A percentile compares a stretch with the other conserved stretches of the same genome.
Conservation (phyloP, 225 moss, liverwort and hornwort species). For the Neckera pumila region DNA sequence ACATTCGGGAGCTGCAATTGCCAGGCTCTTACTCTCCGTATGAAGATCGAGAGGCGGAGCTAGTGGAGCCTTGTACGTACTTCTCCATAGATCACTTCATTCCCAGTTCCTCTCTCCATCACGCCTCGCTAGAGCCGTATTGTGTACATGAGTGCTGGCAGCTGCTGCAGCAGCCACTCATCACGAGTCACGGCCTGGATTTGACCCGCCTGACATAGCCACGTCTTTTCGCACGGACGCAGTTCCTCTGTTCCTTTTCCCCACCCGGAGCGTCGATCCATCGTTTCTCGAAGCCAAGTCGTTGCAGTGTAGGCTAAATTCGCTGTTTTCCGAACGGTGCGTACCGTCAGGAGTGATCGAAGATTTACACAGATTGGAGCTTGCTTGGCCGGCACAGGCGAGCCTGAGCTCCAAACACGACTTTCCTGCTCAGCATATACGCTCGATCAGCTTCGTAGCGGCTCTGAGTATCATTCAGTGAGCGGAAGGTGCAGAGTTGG, state of each 20-base stretch:
- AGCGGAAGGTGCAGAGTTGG: background rate
- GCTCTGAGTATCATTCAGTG: background rate
- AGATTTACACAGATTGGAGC: background rate
- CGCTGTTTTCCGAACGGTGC: background rate
- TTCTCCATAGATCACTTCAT: background rate
- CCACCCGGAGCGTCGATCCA: background rate
- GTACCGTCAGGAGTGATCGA: background rate
- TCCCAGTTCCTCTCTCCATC: background rate
- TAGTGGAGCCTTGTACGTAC: background rate
- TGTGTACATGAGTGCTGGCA: constrained; percentile 13
- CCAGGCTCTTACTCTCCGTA: background rate
- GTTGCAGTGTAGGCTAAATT: background rate
- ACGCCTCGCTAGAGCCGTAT: background rate
- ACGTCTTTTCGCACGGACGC: constrained; percentile 14
- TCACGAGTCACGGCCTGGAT: constrained; percentile 28
- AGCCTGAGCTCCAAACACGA: background rate
- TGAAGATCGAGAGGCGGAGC: background rate
- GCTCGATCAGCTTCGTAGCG: background rate
- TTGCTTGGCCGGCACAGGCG: background rate
- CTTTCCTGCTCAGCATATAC: background rate
- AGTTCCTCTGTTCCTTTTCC: background rate
- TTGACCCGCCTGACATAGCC: constrained; percentile 47
- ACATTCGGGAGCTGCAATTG: background rate
- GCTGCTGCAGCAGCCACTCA: constrained; percentile 14
- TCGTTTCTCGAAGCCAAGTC: background rate